Base-by-base conservation (phyloP, 2,329 filamentous ascomycete genomes). In the Cladophialophora carrionii region DNA sequence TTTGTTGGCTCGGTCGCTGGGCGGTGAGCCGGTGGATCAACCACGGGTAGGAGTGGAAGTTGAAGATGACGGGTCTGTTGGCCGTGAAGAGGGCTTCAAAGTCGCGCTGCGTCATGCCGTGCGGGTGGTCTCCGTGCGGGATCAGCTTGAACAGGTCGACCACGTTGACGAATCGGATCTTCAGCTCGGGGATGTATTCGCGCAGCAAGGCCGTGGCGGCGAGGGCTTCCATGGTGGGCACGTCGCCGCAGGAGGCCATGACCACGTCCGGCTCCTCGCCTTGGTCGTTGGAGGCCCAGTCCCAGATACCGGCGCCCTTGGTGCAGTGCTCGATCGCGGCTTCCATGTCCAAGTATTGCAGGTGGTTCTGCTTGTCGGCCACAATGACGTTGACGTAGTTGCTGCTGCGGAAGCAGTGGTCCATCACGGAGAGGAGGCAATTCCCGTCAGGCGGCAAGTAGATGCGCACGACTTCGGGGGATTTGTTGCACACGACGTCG, bases 341-440 rank as follows among this genome's bases (percentile, higher is more conserved):
- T 1, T 91, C 87, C 85, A 91, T 90, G 70, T 81, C 78, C n/a
- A 92, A 83, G 76, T 86, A 92, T 73, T 92, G 90, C 24, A 91
- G 82, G 73, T 92, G 90, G 48, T 90, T 85, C 74, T 92, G 89
- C 79, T 93, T 93, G 78, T 92, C 90, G 53, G 90, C 86, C 0
- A 92, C 90, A 57, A 93, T 81, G 54, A 92, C 89, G 74, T 93
- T 93, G 78, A 93, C 90, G 74, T 93, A 92, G 82, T 92, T 92
- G 71, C 80, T 81, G 55, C 86, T 90, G 67, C 83, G 83, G 66
- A 93, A 81, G 74, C 90, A 92, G 78, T 93, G 90, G 73, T 92
- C 84, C 83, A 88, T 90, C 51, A 88, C 86, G 0, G 87, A 90
- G 6, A 93, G 85, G 10, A 93, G 81, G 71, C 87, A 90, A 79